Evolutionary conservation across 345 rosid genomes (phyloP), one percentile per base, ranked within the genome.

Genomic region (Sisymbrium irio): DNA sequence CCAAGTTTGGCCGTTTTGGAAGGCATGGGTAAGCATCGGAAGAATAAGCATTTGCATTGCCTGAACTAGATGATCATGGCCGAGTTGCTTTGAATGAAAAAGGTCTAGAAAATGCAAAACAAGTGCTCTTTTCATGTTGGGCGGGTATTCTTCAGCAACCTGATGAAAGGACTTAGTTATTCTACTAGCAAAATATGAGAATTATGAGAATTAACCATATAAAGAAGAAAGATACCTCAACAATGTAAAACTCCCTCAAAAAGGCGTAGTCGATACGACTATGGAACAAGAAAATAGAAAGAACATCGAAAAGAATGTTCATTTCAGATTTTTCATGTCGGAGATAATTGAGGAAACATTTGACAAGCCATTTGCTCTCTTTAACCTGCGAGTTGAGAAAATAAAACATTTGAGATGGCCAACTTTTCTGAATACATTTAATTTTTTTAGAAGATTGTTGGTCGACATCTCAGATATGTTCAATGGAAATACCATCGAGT

Each of bases 41-140:
- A 95, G 96, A 81, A 95, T 88, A 58, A 92, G 99, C 96, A 95
- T 90, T 88, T 92, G 97, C 99, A 95, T 89, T 20, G 87, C 88
- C 61, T 89, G 85, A 74, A 92, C 99, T 80, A 92, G 69, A 80
- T 89, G 99, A 55, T 90, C 96, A 76, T 87, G 93, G 68, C 85
- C 84, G 71, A 92, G 88, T 77, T 88, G 92, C 79, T 95, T 95
- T 40, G 91, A 76, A 77, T 95, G 96, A 81, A 95, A 95, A 81
- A 95, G 93, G 80, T 66, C 83, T 68, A 95, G 79, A 67, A 95
- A 95, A 75, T 92, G 97, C 72, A 88, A 76, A 62, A 95, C 83
- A 77, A 95, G 87, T 30, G 80, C 75, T 79, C 67, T 95, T 85
- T 92, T 92, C 92, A 86, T 79, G 80, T 79, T 63, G 59, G 93